These are phyloP conservation scores for Leavenworthia alabamica DNA, from an alignment of 345 rosid species.

Conservation along the genomic window DNA sequence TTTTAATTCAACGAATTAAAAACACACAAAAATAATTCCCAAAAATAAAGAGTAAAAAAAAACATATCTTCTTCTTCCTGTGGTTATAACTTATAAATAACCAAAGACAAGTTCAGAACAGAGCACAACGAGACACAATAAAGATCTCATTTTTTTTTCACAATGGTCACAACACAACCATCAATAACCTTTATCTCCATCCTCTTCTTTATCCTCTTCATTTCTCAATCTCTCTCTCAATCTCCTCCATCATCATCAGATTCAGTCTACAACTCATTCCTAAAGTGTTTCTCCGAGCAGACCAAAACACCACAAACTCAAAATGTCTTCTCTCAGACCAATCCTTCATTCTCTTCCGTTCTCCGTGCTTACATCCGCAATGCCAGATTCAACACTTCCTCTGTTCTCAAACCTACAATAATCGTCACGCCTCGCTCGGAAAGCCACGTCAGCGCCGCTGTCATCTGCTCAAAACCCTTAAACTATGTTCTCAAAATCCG, in stretches of 20 bases:
- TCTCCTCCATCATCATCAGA: conserved; percentile 17
- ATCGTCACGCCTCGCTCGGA: conserved; percentile 43
- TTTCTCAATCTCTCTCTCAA: background rate
- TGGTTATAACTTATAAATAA: no score
- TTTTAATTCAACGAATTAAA: no score
- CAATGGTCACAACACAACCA: background rate
- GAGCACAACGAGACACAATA: no score
- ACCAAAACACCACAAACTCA: conserved; percentile 18
- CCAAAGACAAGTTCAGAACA: no score
- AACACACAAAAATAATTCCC: no score
- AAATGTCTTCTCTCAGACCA: conserved; percentile 32
- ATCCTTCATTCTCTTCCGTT: conserved; percentile 33
- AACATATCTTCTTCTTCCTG: no score
- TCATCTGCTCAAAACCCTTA: conserved; percentile 35
- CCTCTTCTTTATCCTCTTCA: background rate
- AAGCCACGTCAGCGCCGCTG: conserved; percentile 44
- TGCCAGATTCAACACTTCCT: conserved; percentile 38
- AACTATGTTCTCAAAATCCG: conserved; percentile 44
- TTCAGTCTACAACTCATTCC: conserved; percentile 29
- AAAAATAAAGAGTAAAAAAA: no score
- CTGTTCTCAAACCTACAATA: conserved; percentile 38
- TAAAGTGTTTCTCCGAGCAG: conserved; percentile 36
- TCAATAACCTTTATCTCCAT: background rate
- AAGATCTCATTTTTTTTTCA: no score
- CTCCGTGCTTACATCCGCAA: conserved; percentile 47